Base-by-base conservation (phyloP, 768 basidiomycete species). In the Trametes coccinea region DNA sequence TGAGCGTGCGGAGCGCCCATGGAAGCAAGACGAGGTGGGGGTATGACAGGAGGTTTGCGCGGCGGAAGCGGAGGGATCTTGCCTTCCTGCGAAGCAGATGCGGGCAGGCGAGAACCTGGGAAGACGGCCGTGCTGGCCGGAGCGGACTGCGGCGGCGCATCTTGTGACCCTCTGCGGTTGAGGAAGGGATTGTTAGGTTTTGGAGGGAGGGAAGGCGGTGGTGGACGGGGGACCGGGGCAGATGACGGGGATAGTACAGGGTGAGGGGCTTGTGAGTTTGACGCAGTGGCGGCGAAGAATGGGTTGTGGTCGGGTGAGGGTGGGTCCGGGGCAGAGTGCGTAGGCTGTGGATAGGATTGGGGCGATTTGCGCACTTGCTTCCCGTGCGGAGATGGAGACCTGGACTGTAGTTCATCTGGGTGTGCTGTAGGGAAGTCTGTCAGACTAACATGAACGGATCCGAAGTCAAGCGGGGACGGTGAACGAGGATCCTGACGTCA, bases 51-150 rank as follows among this genome's bases (percentile, higher is more conserved):
- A 2, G 76, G 76, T 69, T 84, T 85, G 11, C 84, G 76, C 5
- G 84, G 84, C 0, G 83, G 84, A 5, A 84, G 74, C 2, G 82
- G 83, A 1, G 84, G 83, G 14, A 67, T 56, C 39, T 56, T 60
- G 22, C 41, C 54, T 11, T 66, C 67, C 8, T 56, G 59, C 10
- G 50, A 30, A 3, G 29, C 40, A 49, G 56, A 29, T 31, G 51
- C 53, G 10, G 60, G 30, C 0, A 63, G 50, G 27, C 63, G 66
- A 14, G 52, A 13, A 57, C 65, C 40, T 55, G 59, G 17, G 30
- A 59, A 64, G 1, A 34, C 29, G 53, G 66, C 37, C 13, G 59
- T 53, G 27, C 56, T 50, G 13, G 61, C 52, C 14, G 61, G 61
- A 6, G 59, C 58, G n/a, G 65, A 65, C 30, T 64, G 62, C 37